Evolutionary conservation across 2,329 filamentous ascomycete genomes (phyloP).

Genomic region (Colletotrichum sp.): DNA sequence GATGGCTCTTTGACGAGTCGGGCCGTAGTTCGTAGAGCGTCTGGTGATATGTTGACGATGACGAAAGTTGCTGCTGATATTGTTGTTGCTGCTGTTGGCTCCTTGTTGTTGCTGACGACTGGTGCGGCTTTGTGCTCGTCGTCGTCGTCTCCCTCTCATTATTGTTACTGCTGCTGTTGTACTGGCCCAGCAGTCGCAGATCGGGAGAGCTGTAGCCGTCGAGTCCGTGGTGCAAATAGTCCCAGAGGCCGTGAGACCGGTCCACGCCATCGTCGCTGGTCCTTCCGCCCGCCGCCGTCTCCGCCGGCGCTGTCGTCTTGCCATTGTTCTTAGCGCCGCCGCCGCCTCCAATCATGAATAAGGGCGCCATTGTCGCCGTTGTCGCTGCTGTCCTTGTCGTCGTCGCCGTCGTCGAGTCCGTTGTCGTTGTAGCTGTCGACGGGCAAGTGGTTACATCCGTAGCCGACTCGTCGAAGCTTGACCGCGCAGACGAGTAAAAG

Average conservation of each 20-base stretch:
- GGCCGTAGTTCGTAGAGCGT: background rate
- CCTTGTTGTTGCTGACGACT: background rate
- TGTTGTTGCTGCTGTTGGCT: background rate
- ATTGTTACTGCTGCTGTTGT: background rate
- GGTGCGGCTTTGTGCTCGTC: background rate
- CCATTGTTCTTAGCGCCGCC: background rate
- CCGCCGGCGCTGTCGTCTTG: background rate
- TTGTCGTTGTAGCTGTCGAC: background rate
- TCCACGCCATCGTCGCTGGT: constrained; percentile 15
- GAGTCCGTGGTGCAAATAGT: constrained; percentile 19
- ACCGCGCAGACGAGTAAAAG: constrained; percentile 5
- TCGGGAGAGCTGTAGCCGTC: constrained; percentile 17
- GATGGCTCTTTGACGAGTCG: constrained; percentile 10
- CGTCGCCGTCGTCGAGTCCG: background rate
- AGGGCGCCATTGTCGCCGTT: constrained; percentile 16
- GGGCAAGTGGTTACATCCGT: background rate
- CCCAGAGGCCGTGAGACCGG: constrained; percentile 9
- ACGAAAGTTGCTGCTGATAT: background rate
- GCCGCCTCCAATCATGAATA: background rate
- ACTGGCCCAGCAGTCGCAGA: background rate
- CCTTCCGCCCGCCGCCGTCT: background rate
- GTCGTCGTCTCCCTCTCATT: background rate
- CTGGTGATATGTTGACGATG: constrained; percentile 5
- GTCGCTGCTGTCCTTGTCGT: background rate
- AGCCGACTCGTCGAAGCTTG: background rate